Evolutionary conservation across 73 alveolate species (phyloP), one percentile per base, ranked within the genome.

Genomic region (Urostyla sp.): DNA sequence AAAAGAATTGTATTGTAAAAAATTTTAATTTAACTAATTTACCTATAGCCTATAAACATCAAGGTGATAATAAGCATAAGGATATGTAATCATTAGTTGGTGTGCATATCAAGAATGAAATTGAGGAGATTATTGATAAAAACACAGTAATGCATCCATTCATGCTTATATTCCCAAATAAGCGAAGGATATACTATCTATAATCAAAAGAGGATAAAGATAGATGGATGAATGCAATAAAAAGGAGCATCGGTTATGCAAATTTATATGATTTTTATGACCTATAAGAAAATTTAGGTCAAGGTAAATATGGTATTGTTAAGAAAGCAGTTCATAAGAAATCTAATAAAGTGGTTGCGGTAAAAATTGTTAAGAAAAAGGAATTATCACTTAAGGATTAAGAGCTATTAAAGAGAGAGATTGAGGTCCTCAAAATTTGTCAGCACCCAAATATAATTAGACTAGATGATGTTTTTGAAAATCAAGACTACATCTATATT

Each of bases 231-330:
- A 74, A 74, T 18, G 55, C 74, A 13, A 48, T 88, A 15, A 88
- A 87, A 55, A 51, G 82, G 49, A 84, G 86, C 8, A 90, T 93
- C 21, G 92, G 91, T 36, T 93, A 90, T 63, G 88, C 87, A 21
- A 88, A 81, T 58, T 84, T 93, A 43, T 53, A 74, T 24, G 96
- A 90, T 58, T 73, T 59, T 67, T 93, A 90, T 74, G 96, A 90
- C 35, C 61, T 90, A 38, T 78, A 89, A 45, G 96, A 90, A 51
- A 59, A 81, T 75, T 74, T 93, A 24, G 98, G 98, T 6, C 73
- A 87, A 59, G 98, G 98, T 0, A 93, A 93, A 82, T 93, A 85
- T 69, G 98, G 98, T n/a, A 67, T 81, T 6, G 98, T 93, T 0
- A 61, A 92, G 40, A 53, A 86, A 28, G 98, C 95, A 18, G 87